These are phyloP conservation scores for Galerina sulciceps DNA, from an alignment of 768 basidiomycete genomes.

Conservation along the genomic window DNA sequence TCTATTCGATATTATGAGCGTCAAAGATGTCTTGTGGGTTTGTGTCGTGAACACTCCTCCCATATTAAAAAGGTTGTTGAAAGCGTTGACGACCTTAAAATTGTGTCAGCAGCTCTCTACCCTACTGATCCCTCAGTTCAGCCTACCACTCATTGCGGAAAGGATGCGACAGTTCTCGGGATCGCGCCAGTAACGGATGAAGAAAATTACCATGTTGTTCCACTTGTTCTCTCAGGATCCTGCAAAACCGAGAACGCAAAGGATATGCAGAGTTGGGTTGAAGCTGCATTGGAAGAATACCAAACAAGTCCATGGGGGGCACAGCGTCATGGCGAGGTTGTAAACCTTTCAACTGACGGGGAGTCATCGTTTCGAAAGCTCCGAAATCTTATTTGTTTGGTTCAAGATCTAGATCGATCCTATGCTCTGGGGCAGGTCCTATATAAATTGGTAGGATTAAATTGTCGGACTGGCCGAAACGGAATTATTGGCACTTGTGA, in stretches of 20 bases:
- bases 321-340: conserved; percentile 25
- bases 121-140: not conserved
- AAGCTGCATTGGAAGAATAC: conserved; percentile 17
- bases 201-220: conserved; percentile 27
- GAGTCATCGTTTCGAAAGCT: conserved; percentile 26
- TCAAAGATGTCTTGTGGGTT: conserved; percentile 17
- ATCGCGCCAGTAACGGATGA: conserved; percentile 23
- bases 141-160: conserved; percentile 22
- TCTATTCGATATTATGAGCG: conserved; percentile 16
- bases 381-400: conserved; percentile 21
- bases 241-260: conserved; percentile 25
- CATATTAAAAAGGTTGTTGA: conserved; percentile 9
- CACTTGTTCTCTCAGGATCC: conserved; percentile 26
- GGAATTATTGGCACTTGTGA: conserved; percentile 26
- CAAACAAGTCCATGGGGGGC: conserved; percentile 18
- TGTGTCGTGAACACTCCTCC: conserved; percentile 30
- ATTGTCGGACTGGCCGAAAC: conserved; percentile 19
- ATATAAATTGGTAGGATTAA: conserved; percentile 22
- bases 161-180: conserved; percentile 31
- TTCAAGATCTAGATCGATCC: conserved; percentile 4
- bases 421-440: conserved; percentile 18
- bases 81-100: conserved; percentile 8
- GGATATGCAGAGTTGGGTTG: conserved; percentile 18
- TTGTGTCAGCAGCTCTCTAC: conserved; percentile 6
- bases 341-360: conserved; percentile 31